These are phyloP conservation scores for Pseudevernia furfuracea DNA, from an alignment of 495 filamentous ascomycete genomes.

Conservation along the genomic window DNA sequence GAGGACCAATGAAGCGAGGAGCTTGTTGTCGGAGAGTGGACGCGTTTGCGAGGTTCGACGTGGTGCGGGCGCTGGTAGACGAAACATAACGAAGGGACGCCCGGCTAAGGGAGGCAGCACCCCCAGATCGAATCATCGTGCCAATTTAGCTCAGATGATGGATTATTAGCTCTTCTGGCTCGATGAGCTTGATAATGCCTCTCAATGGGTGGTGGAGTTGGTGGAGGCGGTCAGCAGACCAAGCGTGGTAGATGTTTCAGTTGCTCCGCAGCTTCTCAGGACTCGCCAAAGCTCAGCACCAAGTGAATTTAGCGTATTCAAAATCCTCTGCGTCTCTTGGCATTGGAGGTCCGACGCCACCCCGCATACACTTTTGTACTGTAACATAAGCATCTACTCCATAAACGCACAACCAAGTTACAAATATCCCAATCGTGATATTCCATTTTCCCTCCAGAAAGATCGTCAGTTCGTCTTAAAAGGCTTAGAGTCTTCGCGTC, in stretches of 20 bases:
- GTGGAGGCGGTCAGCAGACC: neutral
- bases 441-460: too few species aligned
- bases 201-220: conserved; percentile 8
- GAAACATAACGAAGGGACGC: conserved; percentile 42
- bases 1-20: conserved; percentile 26
- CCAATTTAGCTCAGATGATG: conserved; percentile 4
- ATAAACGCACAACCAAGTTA: too few species aligned
- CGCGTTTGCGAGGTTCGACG: conserved; percentile 37
- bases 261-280: neutral
- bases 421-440: too few species aligned
- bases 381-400: too few species aligned
- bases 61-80: conserved; percentile 35
- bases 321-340: too few species aligned
- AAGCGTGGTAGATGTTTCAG: neutral
- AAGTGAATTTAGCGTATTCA: too few species aligned
- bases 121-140: conserved; percentile 43
- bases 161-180: neutral
- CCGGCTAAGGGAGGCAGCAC: conserved; percentile 42
- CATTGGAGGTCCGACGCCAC: too few species aligned
- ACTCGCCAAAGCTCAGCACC: conserved; percentile 9
- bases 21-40: conserved; percentile 31
- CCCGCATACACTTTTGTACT: too few species aligned
- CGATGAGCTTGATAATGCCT: neutral
- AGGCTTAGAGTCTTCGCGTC: too few species aligned
- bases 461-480: too few species aligned